Conservation (phyloP, 2,329 filamentous ascomycete genomes). For the Verticillium nubilum region DNA sequence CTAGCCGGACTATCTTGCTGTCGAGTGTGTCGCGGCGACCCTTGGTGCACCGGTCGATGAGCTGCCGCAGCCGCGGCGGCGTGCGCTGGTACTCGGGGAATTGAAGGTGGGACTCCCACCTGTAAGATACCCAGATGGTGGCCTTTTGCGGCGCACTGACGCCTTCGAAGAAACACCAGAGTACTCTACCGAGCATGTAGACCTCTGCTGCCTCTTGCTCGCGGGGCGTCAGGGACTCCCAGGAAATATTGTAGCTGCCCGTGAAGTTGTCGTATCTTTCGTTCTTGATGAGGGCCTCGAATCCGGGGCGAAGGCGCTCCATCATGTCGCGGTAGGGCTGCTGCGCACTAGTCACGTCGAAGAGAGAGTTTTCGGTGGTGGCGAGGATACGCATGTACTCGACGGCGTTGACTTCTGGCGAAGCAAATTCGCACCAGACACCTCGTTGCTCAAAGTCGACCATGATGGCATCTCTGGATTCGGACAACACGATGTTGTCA, state of each 20-base stretch:
- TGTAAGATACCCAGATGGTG: slow-evolving; percentile 55
- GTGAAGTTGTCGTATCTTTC: slow-evolving; percentile 43
- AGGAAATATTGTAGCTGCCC: slow-evolving; percentile 49
- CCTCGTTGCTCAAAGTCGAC: slow-evolving; percentile 60
- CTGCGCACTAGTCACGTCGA: slow-evolving; percentile 19
- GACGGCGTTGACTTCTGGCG: slow-evolving; percentile 54
- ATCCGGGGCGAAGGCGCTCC: slow-evolving; percentile 38
- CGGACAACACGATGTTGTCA: slow-evolving; percentile 52
- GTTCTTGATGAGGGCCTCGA: slow-evolving; percentile 32
- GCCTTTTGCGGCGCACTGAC: slow-evolving; percentile 51
- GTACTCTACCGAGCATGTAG: slow-evolving; percentile 56
- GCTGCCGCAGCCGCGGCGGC: slow-evolving; percentile 34
- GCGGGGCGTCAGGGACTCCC: slow-evolving; percentile 42
- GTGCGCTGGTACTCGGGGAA: slow-evolving; percentile 48
- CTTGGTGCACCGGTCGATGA: slow-evolving; percentile 48
- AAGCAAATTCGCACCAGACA: slow-evolving; percentile 57
- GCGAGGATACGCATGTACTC: slow-evolving; percentile 53
- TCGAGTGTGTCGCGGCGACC: slow-evolving; percentile 41
- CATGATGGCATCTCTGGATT: slow-evolving; percentile 42
- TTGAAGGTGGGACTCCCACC: slow-evolving; percentile 48
- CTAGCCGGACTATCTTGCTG: slow-evolving; percentile 35
- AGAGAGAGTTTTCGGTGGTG: slow-evolving; percentile 38
- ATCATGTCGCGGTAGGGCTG: slow-evolving; percentile 36
- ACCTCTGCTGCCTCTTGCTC: slow-evolving; percentile 56
- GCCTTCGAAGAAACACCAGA: slow-evolving; percentile 60